Evolutionary conservation across 768 basidiomycete genomes (phyloP).

Genomic region (Lactarius sp.): DNA sequence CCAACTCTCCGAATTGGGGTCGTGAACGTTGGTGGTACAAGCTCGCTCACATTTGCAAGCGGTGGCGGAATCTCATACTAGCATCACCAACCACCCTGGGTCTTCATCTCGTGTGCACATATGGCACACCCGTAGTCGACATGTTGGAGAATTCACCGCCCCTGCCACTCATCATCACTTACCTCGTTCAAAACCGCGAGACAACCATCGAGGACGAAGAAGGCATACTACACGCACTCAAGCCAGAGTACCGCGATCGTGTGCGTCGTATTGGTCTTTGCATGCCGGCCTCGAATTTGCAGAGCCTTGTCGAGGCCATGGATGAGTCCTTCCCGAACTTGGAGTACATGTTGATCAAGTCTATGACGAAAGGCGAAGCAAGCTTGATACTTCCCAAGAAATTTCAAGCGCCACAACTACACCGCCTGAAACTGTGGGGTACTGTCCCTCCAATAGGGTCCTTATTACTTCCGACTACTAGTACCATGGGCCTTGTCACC

Average conservation of each 20-base stretch:
- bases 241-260: not conserved
- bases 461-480: not conserved
- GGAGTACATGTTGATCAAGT: not conserved
- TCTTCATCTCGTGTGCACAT: not conserved
- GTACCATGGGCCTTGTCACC: not conserved
- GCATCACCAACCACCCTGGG: not conserved
- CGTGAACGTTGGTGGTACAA: no score
- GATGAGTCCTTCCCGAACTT: not conserved
- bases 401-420: not conserved
- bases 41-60: not conserved
- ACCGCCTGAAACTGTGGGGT: not conserved
- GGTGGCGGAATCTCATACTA: not conserved
- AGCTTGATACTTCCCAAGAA: not conserved
- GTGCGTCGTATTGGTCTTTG: not conserved
- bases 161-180: not conserved
- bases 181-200: not conserved
- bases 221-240: not conserved
- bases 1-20: no score
- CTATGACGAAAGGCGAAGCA: not conserved
- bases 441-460: not conserved
- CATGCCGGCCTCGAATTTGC: not conserved
- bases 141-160: not conserved
- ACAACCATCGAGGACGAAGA: not conserved
- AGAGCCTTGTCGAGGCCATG: not conserved
- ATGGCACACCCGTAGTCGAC: not conserved